Conservation (phyloP, 1,139 yeast genomes). For the Kodamaea alishanica region DNA sequence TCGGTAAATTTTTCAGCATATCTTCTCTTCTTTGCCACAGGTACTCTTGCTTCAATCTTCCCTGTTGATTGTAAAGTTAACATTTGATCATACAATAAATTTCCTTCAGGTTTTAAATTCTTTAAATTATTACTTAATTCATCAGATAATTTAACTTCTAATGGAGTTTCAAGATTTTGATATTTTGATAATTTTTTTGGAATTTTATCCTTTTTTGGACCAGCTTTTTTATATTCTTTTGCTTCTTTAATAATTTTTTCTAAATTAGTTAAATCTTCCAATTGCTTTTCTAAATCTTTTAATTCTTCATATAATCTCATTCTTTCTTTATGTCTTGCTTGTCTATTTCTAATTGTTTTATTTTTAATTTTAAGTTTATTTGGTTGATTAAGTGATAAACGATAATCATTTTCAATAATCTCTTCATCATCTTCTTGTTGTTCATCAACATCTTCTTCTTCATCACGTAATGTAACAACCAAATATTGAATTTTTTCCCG, state of each 20-base stretch:
- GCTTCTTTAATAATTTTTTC: constrained; percentile 44
- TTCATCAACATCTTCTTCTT: constrained; percentile 46
- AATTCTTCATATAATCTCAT: constrained; percentile 53
- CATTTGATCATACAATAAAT: constrained; percentile 77
- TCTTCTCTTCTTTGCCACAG: constrained; percentile 60
- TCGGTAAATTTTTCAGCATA: constrained; percentile 76
- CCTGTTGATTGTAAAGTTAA: constrained; percentile 80
- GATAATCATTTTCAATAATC: constrained; percentile 19
- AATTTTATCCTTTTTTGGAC: constrained; percentile 15
- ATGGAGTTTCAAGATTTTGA: constrained; percentile 54
- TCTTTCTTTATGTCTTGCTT: constrained; percentile 62
- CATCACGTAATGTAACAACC: constrained; percentile 58
- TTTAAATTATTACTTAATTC: constrained; percentile 85
- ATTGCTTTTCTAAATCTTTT: constrained; percentile 52
- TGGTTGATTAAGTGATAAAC: constrained; percentile 70
- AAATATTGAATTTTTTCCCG: constrained; percentile 60
- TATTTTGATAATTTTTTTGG: constrained; percentile 49
- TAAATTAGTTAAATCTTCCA: constrained; percentile 56
- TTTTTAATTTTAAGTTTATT: constrained; percentile 72
- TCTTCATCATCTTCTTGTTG: constrained; percentile 36
- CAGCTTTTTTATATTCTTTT: constrained; percentile 14
- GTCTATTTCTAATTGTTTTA: constrained; percentile 68
- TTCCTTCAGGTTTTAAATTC: constrained; percentile 87
- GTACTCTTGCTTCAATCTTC: constrained; percentile 78
- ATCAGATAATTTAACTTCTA: constrained; percentile 86